Base-by-base conservation (phyloP, 176 grass and related monocot genomes). In the Bromus sterilis region DNA sequence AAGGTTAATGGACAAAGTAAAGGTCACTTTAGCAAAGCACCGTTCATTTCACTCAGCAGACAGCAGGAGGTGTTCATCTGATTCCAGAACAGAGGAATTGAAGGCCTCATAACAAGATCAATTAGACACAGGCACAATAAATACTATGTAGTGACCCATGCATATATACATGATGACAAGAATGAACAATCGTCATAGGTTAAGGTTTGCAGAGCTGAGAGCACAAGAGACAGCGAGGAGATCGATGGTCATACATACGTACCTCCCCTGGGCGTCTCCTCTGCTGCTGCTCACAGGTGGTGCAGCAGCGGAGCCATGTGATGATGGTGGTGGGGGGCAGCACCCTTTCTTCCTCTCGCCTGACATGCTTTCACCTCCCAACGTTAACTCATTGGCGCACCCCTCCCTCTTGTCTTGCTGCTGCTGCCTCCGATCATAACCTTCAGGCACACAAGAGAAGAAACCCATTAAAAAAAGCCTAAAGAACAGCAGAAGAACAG, bases 291-390 rank as follows among this genome's bases (percentile, higher is more conserved):
- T 76, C 46, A 84, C 11, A 39, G 46, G 78, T 25, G 63, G 61
- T 62, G 77, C 77, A 68, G 36, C 76, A 72, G 59, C 76, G 34
- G 80, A 65, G 75, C 74, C 85, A 81, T 82, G 65, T 49, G 87
- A 36, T 41, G 87, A 44, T 81, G 69, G 72, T 79, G 74, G 65
- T 72, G 78, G 65, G 82, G 82, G 67, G 18, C 76, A 86, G 77
- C 76, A 87, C 55, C 76, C 85, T 89, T 94, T 87, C 77, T 71
- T 91, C 79, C 85, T 86, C 80, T 80, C 81, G 60, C 78, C 86
- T 91, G 85, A 87, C 76, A 83, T 51, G 6, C 28, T 82, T 87
- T 71, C 80, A 64, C 41, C 82, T 58, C 85, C 83, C 55, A 89
- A 76, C 76, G 83, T 76, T 66, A 88, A 71, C 34, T 85, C 89